Conservation (phyloP, 2,329 filamentous ascomycete genomes). For the Periconia sp. region DNA sequence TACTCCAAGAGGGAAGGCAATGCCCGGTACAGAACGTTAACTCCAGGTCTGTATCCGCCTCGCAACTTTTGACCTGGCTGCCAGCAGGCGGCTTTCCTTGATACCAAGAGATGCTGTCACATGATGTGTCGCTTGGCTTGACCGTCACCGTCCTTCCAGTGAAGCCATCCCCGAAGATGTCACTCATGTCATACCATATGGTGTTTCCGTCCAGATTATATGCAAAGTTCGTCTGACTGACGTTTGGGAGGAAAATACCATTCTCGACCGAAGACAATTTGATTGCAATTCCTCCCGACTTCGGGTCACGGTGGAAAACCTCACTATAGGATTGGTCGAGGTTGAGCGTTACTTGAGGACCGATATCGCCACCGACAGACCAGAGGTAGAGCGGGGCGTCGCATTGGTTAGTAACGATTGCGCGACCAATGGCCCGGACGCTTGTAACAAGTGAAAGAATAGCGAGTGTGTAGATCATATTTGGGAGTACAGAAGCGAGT, state of each 20-base stretch:
- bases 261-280: constrained; percentile 26
- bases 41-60: constrained; percentile 27
- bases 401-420: constrained; percentile 41
- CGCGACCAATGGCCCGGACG: constrained; percentile 30
- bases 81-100: constrained; percentile 28
- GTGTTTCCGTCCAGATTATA: constrained; percentile 30
- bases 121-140: constrained; percentile 27
- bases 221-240: constrained; percentile 35
- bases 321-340: constrained; percentile 36
- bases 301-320: constrained; percentile 22
- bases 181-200: constrained; percentile 38
- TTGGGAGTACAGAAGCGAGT: background rate
- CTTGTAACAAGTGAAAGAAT: constrained; percentile 12
- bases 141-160: constrained; percentile 29
- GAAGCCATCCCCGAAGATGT: constrained; percentile 35
- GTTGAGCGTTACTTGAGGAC: constrained; percentile 18
- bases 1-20: constrained; percentile 41
- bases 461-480: constrained; percentile 20
- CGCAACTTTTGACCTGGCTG: constrained; percentile 30
- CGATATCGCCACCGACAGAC: constrained; percentile 30
- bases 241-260: constrained; percentile 34
- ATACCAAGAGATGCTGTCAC: constrained; percentile 31
- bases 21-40: constrained; percentile 33
- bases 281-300: constrained; percentile 29
- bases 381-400: constrained; percentile 34